A percentile compares a stretch with the other conserved stretches of the same genome.
Conservation (phyloP, 352 stramenopile species). For the Lagenidium sp. region DNA sequence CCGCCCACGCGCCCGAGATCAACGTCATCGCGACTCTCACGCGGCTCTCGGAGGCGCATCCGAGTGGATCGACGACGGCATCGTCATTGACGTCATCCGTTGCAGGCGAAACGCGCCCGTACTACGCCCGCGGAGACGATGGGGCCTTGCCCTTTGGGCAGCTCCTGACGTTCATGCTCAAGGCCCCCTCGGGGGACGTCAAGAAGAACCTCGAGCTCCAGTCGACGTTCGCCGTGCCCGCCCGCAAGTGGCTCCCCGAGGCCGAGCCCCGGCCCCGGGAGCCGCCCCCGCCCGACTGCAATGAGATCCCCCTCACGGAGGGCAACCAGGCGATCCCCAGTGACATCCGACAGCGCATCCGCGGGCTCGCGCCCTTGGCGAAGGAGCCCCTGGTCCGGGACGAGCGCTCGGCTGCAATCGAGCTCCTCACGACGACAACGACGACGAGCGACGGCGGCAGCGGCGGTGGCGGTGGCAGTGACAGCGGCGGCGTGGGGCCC, state of each 20-base stretch:
- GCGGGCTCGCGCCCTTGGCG: conserved; percentile 20
- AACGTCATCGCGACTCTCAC: conserved; percentile 68
- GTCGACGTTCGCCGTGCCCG: conserved; percentile 45
- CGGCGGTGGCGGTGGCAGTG: neutral
- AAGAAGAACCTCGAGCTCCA: conserved; percentile 68
- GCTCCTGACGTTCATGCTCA: conserved; percentile 54
- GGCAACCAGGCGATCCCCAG: conserved; percentile 34
- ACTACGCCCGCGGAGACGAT: conserved; percentile 36
- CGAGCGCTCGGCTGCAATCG: conserved; percentile 8
- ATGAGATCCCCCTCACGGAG: conserved; percentile 49
- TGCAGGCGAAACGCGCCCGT: conserved; percentile 5
- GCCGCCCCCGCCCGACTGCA: conserved; percentile 40
- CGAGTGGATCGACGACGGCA: conserved; percentile 4
- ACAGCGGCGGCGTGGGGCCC: too few relatives aligned
- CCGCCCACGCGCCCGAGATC: conserved; percentile 35
- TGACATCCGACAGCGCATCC: conserved; percentile 42
- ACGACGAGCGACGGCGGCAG: neutral
- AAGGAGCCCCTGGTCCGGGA: conserved; percentile 48
- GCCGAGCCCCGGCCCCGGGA: conserved; percentile 31
- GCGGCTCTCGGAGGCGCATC: conserved; percentile 51
- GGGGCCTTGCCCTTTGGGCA: conserved; percentile 20
- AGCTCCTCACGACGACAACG: neutral
- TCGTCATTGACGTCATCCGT: neutral
- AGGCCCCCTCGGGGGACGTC: conserved; percentile 29
- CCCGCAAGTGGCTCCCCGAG: conserved; percentile 48